Evolutionary conservation across 805 yeast genomes (phyloP), one percentile per base, ranked within the genome.

Genomic region (Lachancea sp.): DNA sequence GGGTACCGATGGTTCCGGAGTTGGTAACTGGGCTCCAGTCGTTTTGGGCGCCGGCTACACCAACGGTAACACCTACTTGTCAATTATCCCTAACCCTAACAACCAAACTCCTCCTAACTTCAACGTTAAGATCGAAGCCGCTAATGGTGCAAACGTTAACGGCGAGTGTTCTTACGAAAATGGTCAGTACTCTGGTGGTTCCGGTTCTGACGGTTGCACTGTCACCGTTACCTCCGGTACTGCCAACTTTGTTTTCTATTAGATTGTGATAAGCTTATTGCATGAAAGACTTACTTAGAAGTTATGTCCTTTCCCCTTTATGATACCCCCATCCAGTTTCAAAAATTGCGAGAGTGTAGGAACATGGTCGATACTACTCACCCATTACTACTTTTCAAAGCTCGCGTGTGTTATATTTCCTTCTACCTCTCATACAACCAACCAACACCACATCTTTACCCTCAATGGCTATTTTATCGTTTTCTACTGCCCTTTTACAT

Each of bases 11-110:
- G 86, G 86, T 49, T 73, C 89, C 28, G 83, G 80, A 56, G 67
- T 84, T 50, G 98, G 98, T 70, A 90, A 90, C 84, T 90, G 96
- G 97, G 95, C 97, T 50, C 97, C 97, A 55, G 72, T 90, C 52
- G 85, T 82, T 68, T 72, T 92, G 56, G 98, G 98, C 65, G 87
- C 97, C 38, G 97, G 97, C 60, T 72, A 74, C 67, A 70, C 84
- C 46, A 49, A 52, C 42, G 84, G 85, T 47, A 70, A 77, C 55
- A 72, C 95, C 40, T 89, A 86, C 75, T 68, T 90, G 55, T 86
- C 96, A 6, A 71, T 90, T 67, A 86, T 88, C 68, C 96, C 96
- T 67, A 90, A 90, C 72, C 96, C 97, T 58, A 88, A 89, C 78
- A 86, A 85, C 74, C 51, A 61, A 17, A 61, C 72, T 16, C 69